phyloP scores from a whole-genome alignment of 1,284 basidiomycete genomes.

The Papiliotrema flavescens region DNA sequence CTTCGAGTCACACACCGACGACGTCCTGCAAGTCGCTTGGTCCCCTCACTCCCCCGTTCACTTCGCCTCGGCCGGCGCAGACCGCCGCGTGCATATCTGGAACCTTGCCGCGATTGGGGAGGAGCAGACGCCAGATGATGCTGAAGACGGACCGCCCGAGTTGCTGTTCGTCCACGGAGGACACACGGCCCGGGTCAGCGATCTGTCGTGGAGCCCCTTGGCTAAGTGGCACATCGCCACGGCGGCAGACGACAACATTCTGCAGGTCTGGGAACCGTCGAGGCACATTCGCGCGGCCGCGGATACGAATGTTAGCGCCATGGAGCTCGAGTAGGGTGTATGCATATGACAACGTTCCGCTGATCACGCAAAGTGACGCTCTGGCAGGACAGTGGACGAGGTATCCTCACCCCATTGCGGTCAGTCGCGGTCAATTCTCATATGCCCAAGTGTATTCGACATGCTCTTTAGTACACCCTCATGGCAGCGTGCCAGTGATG shows the following conservation, averaged over 20 bases:
- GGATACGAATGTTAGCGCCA: slow-evolving; percentile 41
- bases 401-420: too few species aligned
- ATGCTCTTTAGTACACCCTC: too few species aligned
- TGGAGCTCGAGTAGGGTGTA: slow-evolving; percentile 43
- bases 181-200: slow-evolving; percentile 49
- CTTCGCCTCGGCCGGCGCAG: slow-evolving; percentile 88
- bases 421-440: too few species aligned
- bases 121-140: slow-evolving; percentile 96
- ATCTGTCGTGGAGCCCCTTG: slow-evolving; percentile 49
- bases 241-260: slow-evolving; percentile 54
- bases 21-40: slow-evolving; percentile 92
- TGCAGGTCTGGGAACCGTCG: slow-evolving; percentile 50
- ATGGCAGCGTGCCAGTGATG: too few species aligned
- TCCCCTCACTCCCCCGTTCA: slow-evolving; percentile 87
- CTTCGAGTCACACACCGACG: slow-evolving; percentile 91
- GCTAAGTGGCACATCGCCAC: slow-evolving; percentile 50
- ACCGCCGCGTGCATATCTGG: slow-evolving; percentile 93
- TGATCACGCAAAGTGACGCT: neutral
- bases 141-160: slow-evolving; percentile 93
- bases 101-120: slow-evolving; percentile 88
- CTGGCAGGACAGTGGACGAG: neutral
- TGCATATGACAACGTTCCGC: too few species aligned
- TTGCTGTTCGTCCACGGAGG: slow-evolving; percentile 89
- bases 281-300: slow-evolving; percentile 50
- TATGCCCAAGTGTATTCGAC: too few species aligned